Evolutionary conservation across 345 rosid genomes (phyloP).

Genomic region (Alliaria petiolata): DNA sequence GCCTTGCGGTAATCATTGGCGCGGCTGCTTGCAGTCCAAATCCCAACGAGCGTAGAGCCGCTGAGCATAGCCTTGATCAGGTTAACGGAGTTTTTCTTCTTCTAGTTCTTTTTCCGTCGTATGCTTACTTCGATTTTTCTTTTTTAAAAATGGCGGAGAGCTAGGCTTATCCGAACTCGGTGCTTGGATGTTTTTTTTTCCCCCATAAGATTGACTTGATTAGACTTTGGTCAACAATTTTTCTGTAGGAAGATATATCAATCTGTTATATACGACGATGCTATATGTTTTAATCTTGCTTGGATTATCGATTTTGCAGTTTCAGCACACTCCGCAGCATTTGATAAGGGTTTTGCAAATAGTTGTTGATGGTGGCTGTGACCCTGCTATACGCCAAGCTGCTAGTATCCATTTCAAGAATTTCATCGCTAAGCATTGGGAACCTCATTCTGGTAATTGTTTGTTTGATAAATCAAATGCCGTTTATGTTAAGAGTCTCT

Average conservation of each 20-base stretch:
- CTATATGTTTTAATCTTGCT: neutral
- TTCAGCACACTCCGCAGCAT: constrained; percentile 87
- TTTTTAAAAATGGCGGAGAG: neutral
- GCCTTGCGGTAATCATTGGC: constrained; percentile 65
- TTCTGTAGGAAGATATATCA: neutral
- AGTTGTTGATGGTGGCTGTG: constrained; percentile 70
- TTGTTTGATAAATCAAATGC: neutral
- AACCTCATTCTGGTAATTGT: constrained; percentile 43
- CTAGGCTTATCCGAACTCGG: neutral
- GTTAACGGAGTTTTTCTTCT: constrained; percentile 17
- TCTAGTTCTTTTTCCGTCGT: neutral
- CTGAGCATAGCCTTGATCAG: constrained; percentile 89
- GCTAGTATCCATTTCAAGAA: constrained; percentile 98
- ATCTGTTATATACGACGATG: neutral
- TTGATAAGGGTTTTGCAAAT: constrained; percentile 83
- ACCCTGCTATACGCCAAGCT: constrained; percentile 79
- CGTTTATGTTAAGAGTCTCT: neutral
- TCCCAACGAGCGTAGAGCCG: constrained; percentile 87
- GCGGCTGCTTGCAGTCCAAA: constrained; percentile 75
- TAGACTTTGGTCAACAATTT: constrained; percentile 6
- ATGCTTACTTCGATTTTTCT: neutral
- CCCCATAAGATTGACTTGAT: constrained; percentile 10
- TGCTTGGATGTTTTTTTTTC: neutral
- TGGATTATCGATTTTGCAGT: constrained; percentile 39
- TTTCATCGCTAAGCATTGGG: constrained; percentile 88